Base-by-base conservation (phyloP, 331 rosid genomes). In the Telfairia occidentalis region DNA sequence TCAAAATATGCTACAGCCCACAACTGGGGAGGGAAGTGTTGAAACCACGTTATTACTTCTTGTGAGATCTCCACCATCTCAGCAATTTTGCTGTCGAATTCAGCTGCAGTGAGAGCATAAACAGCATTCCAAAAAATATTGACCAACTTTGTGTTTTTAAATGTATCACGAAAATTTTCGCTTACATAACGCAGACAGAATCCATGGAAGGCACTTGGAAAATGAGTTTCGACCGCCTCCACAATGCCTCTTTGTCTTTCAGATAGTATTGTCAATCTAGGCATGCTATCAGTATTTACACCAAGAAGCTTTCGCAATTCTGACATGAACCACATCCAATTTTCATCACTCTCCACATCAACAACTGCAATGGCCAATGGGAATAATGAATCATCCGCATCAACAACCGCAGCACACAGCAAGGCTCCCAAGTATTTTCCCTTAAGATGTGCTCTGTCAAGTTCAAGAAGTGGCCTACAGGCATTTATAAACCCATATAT, bases 261-360 rank as follows among this genome's bases (percentile, higher is more conserved):
- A 10, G 97, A 91, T 71, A 93, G 88, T 79, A 93, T 87, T 45
- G 97, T 93, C 60, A 93, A 89, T 60, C 97, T 91, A 72, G 98
- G 98, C 98, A 93, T 91, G 87, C 71, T 93, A 60, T 93, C 98
- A 55, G 97, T 93, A 87, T 89, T 93, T 49, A 93, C 96, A 81
- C 95, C 98, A 35, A 93, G 88, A 84, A 93, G 96, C 89, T 91
- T 93, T 10, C 97, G 87, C 80, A 93, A 74, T 82, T 93, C 97
- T 53, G 98, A 93, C 92, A 93, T 89, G 84, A 93, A 93, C 98
- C 98, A 93, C 96, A 93, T 91, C 98, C 98, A 93, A 81, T 88
- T 93, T 75, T 93, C 98, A 24, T 91, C 96, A 64, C 95, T 89
- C 82, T 93, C 98, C 77, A 79, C 73, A 80, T 93, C 98, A 71